These are phyloP conservation scores for Lentinula guzmanii DNA, from an alignment of 768 basidiomycete genomes.

Conservation along the genomic window DNA sequence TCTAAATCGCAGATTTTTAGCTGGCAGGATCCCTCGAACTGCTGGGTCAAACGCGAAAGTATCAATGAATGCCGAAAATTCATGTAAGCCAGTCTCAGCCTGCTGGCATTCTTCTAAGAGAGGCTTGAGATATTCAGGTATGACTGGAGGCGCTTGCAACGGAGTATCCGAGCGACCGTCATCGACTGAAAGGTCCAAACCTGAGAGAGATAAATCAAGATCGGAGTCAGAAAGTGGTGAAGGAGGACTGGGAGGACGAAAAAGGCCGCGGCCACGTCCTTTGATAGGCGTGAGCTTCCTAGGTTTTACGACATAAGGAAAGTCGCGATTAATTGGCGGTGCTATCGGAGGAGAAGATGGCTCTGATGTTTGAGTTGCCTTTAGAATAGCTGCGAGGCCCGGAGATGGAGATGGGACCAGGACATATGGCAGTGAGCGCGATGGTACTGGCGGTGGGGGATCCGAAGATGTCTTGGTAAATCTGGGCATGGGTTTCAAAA, in stretches of 20 bases:
- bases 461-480: not conserved
- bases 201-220: constrained; percentile 44
- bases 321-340: constrained; percentile 10
- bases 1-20: constrained; percentile 37
- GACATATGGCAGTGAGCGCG: not conserved
- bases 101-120: constrained; percentile 72
- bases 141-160: constrained; percentile 18
- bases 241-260: constrained; percentile 45
- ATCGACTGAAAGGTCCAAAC: constrained; percentile 28
- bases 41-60: constrained; percentile 73
- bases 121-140: constrained; percentile 53
- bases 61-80: constrained; percentile 80
- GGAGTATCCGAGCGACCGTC: constrained; percentile 13
- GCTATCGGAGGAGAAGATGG: not conserved
- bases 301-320: constrained; percentile 34
- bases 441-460: not conserved
- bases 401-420: constrained; percentile 1
- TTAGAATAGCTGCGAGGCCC: not conserved
- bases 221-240: constrained; percentile 51
- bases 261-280: constrained; percentile 29
- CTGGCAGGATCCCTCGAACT: constrained; percentile 25
- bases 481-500: constrained; percentile 3
- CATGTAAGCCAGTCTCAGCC: constrained; percentile 50
- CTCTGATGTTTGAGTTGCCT: not conserved
- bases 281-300: constrained; percentile 67